phyloP scores from a whole-genome alignment of 2,329 filamentous ascomycete genomes.

The Penicillium sclerotigenum region DNA sequence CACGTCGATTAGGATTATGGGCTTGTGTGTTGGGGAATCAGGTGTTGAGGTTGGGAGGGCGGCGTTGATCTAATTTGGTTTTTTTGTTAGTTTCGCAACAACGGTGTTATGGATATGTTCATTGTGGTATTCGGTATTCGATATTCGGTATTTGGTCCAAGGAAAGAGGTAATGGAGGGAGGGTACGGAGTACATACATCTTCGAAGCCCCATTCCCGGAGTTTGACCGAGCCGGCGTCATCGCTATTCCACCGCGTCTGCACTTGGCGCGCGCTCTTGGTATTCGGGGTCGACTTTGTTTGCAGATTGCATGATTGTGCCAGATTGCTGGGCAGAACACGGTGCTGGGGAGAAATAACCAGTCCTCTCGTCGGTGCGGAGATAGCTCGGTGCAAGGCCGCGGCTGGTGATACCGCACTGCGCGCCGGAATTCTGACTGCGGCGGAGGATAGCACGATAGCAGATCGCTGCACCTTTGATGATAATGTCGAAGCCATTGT shows the following conservation, averaged over 20 bases:
- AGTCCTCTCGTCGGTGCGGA: constrained; percentile 17
- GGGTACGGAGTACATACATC: constrained; percentile 28
- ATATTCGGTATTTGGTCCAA: neutral
- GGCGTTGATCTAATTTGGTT: constrained; percentile 33
- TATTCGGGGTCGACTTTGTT: neutral
- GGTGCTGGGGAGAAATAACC: neutral
- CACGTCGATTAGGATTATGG: constrained; percentile 45
- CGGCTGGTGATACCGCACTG: neutral
- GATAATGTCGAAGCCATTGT: constrained; percentile 16
- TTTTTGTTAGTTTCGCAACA: neutral
- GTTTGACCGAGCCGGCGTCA: neutral
- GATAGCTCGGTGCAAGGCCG: constrained; percentile 10
- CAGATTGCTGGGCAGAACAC: neutral
- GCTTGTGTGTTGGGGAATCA: constrained; percentile 25
- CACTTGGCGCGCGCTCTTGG: neutral
- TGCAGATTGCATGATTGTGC: neutral
- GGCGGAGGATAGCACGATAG: neutral
- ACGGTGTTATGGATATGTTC: neutral
- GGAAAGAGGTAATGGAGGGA: neutral
- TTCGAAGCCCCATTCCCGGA: constrained; percentile 36
- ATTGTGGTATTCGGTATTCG: neutral
- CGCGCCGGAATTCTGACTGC: constrained; percentile 7
- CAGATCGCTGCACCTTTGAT: constrained; percentile 13
- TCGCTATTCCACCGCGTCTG: constrained; percentile 26
- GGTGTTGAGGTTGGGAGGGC: constrained; percentile 26